These are phyloP conservation scores for Mycena olivaceomarginata DNA, from an alignment of 768 basidiomycete species.

Conservation along the genomic window DNA sequence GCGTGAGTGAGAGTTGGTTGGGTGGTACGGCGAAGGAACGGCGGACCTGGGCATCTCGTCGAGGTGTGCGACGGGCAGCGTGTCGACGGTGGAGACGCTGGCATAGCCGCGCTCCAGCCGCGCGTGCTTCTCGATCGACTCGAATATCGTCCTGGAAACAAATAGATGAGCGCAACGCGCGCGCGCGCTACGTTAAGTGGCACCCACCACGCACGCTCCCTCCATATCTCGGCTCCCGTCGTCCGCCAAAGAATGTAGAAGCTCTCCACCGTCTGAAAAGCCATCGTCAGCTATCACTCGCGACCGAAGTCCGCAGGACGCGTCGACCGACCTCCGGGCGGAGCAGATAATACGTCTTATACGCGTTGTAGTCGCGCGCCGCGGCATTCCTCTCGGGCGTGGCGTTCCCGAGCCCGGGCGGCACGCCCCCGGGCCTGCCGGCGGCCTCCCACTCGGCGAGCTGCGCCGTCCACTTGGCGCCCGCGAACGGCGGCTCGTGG, in stretches of 20 bases:
- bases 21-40: background rate
- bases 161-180: background rate
- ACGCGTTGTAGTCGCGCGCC: constrained; percentile 62
- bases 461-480: constrained; percentile 61
- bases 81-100: constrained; percentile 61
- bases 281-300: constrained; percentile 1
- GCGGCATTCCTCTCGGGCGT: constrained; percentile 41
- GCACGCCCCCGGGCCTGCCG: constrained; percentile 56
- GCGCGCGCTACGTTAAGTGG: background rate
- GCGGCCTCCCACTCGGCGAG: constrained; percentile 65
- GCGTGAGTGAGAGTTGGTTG: background rate
- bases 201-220: constrained; percentile 70
- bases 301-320: background rate
- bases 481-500: constrained; percentile 32
- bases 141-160: constrained; percentile 58
- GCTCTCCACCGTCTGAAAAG: constrained; percentile 67
- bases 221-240: constrained; percentile 70
- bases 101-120: constrained; percentile 69
- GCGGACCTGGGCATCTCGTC: constrained; percentile 75
- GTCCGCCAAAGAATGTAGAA: constrained; percentile 73
- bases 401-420: constrained; percentile 57
- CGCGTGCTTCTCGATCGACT: constrained; percentile 69
- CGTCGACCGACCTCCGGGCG: constrained; percentile 68
- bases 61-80: constrained; percentile 49
- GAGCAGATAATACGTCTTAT: constrained; percentile 60